Conservation (phyloP, 495 filamentous ascomycete species). For the Talaromyces borbonicus region DNA sequence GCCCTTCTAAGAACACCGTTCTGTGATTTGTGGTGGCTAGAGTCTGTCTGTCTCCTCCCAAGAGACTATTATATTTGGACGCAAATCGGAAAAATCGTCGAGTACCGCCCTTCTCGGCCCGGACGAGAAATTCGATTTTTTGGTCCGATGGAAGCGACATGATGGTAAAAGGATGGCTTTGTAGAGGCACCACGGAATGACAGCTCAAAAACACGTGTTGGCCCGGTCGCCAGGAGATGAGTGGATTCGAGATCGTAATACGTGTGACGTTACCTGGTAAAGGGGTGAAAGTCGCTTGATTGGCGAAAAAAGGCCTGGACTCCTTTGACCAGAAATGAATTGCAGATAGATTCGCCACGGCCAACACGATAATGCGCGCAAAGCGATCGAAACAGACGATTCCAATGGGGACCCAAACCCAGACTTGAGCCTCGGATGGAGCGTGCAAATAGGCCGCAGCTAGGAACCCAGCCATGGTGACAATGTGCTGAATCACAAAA, state of each 20-base stretch:
- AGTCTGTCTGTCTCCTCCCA: constrained; percentile 8
- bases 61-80: constrained; percentile 29
- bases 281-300: constrained; percentile 51
- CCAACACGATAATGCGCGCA: constrained; percentile 37
- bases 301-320: constrained; percentile 16
- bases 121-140: constrained; percentile 60
- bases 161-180: constrained; percentile 80
- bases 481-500: constrained; percentile 72
- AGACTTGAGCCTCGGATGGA: constrained; percentile 38
- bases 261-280: constrained; percentile 55
- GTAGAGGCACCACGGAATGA: constrained; percentile 55
- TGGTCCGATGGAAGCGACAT: constrained; percentile 47
- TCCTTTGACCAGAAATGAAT: constrained; percentile 32
- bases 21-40: constrained; percentile 23
- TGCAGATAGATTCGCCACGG: constrained; percentile 59
- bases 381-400: constrained; percentile 61
- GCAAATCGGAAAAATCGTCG: constrained; percentile 54
- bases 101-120: constrained; percentile 63
- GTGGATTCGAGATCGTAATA: constrained; percentile 57
- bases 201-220: constrained; percentile 72
- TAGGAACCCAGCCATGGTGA: constrained; percentile 58
- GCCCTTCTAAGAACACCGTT: constrained; percentile 36
- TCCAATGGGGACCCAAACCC: constrained; percentile 67
- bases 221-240: constrained; percentile 63
- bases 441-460: constrained; percentile 55